phyloP scores from a whole-genome alignment of 2,329 filamentous ascomycete species.

The Cladosporium austrohemisphaericum region DNA sequence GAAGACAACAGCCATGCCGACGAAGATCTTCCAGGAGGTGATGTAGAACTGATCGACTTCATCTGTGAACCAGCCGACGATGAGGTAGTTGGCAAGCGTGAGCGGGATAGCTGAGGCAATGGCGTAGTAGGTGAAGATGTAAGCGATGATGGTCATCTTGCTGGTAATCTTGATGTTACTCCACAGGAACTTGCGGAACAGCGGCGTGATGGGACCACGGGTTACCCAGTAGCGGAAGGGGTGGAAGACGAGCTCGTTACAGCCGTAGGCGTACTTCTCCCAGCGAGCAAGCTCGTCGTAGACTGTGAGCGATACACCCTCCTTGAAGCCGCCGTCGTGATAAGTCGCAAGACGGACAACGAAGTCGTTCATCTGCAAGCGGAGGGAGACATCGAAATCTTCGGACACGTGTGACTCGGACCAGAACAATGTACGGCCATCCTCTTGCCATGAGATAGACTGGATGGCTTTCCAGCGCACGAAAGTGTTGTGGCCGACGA shows the following conservation, averaged over 20 bases:
- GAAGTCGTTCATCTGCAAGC: slow-evolving; percentile 66
- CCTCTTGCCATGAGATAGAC: slow-evolving; percentile 55
- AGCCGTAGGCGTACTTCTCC: slow-evolving; percentile 72
- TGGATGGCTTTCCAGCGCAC: slow-evolving; percentile 66
- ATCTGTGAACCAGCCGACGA: slow-evolving; percentile 68
- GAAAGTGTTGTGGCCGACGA: slow-evolving; percentile 75
- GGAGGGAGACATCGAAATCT: slow-evolving; percentile 72
- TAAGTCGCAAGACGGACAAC: slow-evolving; percentile 67
- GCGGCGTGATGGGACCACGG: slow-evolving; percentile 61
- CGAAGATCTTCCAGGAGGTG: slow-evolving; percentile 62
- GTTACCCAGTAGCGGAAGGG: slow-evolving; percentile 60
- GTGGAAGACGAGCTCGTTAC: slow-evolving; percentile 68
- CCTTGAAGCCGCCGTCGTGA: slow-evolving; percentile 66
- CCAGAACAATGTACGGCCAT: slow-evolving; percentile 66
- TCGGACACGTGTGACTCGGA: slow-evolving; percentile 73
- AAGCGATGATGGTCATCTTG: slow-evolving; percentile 68
- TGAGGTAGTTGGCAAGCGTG: slow-evolving; percentile 66
- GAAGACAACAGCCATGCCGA: slow-evolving; percentile 63
- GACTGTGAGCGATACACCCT: slow-evolving; percentile 68
- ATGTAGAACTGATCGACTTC: slow-evolving; percentile 64
- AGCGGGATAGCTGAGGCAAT: slow-evolving; percentile 65
- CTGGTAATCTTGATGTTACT: slow-evolving; percentile 61
- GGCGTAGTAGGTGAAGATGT: slow-evolving; percentile 69
- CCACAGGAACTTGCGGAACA: slow-evolving; percentile 59
- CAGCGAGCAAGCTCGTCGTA: slow-evolving; percentile 69